These are phyloP conservation scores for Trichocladium uniseriatum DNA, from an alignment of 495 filamentous ascomycete species.

Conservation along the genomic window DNA sequence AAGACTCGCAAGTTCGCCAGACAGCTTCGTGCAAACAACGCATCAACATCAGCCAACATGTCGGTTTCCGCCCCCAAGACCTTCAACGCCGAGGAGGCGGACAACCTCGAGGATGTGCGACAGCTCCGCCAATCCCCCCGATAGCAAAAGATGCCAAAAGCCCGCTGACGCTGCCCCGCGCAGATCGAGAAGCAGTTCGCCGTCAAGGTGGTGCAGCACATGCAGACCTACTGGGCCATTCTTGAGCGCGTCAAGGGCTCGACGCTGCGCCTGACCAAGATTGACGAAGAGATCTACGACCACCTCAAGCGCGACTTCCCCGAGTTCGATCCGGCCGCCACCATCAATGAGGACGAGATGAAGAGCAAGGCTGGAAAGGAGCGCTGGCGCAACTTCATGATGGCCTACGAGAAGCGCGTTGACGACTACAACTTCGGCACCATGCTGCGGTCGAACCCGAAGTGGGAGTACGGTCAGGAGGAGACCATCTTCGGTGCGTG, in stretches of 20 bases:
- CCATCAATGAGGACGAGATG: conserved; percentile 88
- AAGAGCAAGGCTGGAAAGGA: conserved; percentile 97
- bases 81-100: conserved; percentile 40
- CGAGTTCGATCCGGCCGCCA: conserved; percentile 72
- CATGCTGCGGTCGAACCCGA: conserved; percentile 69
- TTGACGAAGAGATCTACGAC: conserved; percentile 88
- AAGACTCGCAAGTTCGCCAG: too few relatives aligned
- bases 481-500: conserved; percentile 79
- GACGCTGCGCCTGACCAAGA: conserved; percentile 75
- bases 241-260: conserved; percentile 84
- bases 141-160: neutral
- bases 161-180: neutral
- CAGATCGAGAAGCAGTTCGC: conserved; percentile 99
- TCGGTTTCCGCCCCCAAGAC: conserved; percentile 22
- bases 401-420: conserved; percentile 82
- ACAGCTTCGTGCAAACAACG: too few relatives aligned
- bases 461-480: conserved; percentile 75
- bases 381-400: conserved; percentile 91
- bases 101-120: conserved; percentile 43
- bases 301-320: conserved; percentile 83
- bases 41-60: conserved; percentile 8
- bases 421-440: conserved; percentile 97
- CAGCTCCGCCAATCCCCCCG: neutral
- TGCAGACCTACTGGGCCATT: conserved; percentile 93
- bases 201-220: conserved; percentile 93